These are phyloP conservation scores for Nigrospora sphaerica DNA, from an alignment of 2,329 filamentous ascomycete species.

Conservation along the genomic window DNA sequence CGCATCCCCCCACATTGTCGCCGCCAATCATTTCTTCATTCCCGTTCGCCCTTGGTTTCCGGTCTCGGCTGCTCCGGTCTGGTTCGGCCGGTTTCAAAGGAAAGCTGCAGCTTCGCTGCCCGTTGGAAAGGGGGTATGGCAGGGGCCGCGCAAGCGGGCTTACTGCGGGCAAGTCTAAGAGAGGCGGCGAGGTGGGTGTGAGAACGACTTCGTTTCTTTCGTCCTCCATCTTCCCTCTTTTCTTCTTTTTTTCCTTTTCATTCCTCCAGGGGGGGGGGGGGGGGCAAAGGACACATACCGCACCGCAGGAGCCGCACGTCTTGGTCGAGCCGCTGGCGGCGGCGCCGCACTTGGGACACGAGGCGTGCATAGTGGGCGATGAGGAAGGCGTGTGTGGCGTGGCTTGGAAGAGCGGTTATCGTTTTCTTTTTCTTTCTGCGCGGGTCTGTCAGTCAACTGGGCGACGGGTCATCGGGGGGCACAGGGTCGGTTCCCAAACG, in stretches of 20 bases:
- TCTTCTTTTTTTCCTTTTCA: not conserved
- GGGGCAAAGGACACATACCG: constrained; percentile 26
- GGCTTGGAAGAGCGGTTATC: not conserved
- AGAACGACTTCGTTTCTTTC: not conserved
- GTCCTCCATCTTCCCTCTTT: not conserved
- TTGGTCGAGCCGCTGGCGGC: constrained; percentile 37
- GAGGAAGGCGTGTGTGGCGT: not conserved
- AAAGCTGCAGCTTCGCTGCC: not conserved
- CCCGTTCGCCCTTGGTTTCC: no score
- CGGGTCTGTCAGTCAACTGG: not conserved
- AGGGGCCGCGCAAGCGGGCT: not conserved
- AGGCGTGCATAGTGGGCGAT: constrained; percentile 28
- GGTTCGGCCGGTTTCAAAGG: no score
- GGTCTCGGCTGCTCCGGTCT: no score
- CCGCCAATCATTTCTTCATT: no score
- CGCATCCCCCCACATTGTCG: no score
- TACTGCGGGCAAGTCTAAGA: constrained; percentile 14
- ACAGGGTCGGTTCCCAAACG: no score
- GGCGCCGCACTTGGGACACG: constrained; percentile 52
- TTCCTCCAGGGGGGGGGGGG: not conserved
- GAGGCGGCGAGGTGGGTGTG: constrained; percentile 1
- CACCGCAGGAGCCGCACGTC: constrained; percentile 49
- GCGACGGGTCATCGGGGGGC: no score
- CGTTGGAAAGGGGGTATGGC: not conserved
- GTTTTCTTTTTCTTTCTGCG: no score